Conservation (phyloP, 176 grass and related monocot species). For the Chrysopogon serrulatus region DNA sequence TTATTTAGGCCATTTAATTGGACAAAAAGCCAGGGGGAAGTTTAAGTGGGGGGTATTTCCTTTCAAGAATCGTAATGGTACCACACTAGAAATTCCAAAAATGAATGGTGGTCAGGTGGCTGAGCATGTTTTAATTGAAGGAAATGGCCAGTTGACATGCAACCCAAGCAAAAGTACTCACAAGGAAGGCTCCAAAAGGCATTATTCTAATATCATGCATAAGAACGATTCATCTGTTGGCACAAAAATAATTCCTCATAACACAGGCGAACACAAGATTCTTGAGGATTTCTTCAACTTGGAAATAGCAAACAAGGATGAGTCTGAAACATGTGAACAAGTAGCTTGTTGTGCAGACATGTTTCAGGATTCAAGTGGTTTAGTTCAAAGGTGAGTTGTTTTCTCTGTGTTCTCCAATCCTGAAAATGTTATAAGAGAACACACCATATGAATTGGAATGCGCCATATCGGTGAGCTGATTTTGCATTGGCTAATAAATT, state of each 20-base stretch:
- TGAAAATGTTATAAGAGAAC: slow-evolving; percentile 14
- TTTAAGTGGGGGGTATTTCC: slow-evolving; percentile 47
- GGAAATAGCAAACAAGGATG: slow-evolving; percentile 40
- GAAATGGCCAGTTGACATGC: slow-evolving; percentile 25
- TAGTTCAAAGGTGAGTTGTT: slow-evolving; percentile 57
- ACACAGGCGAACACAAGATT: slow-evolving; percentile 20
- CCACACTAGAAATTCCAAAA: slow-evolving; percentile 24
- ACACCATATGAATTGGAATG: no score
- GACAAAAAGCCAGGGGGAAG: slow-evolving; percentile 43
- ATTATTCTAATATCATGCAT: slow-evolving; percentile 23
- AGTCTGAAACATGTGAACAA: slow-evolving; percentile 68
- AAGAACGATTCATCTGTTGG: background rate
- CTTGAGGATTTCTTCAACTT: slow-evolving; percentile 53
- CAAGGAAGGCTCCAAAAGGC: slow-evolving; percentile 16
- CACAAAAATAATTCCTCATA: slow-evolving; percentile 7
- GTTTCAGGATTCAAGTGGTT: slow-evolving; percentile 47
- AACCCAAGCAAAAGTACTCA: background rate
- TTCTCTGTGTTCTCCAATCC: background rate
- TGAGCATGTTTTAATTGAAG: slow-evolving; percentile 27
- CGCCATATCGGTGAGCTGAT: background rate
- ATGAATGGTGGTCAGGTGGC: slow-evolving; percentile 20
- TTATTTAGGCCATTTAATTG: slow-evolving; percentile 28
- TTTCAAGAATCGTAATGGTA: slow-evolving; percentile 48
- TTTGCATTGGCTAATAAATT: background rate
- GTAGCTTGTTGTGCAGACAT: slow-evolving; percentile 66